These are phyloP conservation scores for Malbranchea zuffiana DNA, from an alignment of 2,329 filamentous ascomycete species.

Conservation along the genomic window DNA sequence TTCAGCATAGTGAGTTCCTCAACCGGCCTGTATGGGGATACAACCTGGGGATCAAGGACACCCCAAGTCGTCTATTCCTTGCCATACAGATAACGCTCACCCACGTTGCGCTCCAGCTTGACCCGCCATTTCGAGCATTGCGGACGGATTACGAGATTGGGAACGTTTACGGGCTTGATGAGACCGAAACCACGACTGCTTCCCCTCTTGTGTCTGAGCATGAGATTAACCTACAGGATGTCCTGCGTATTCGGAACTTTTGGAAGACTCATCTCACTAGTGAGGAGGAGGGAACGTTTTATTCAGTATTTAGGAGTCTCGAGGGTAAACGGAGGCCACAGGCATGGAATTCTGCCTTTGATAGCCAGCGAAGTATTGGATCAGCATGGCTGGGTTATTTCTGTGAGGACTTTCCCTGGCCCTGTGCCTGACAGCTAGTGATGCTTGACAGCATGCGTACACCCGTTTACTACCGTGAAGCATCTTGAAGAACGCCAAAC, in stretches of 20 bases:
- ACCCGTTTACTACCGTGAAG: slow-evolving; percentile 22
- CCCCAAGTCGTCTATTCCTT: slow-evolving; percentile 14
- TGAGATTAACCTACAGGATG: slow-evolving; percentile 20
- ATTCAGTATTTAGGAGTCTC: slow-evolving; percentile 18
- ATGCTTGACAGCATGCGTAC: slow-evolving; percentile 25
- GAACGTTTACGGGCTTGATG: slow-evolving; percentile 20
- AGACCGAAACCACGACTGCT: not conserved
- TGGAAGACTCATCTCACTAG: slow-evolving; percentile 33
- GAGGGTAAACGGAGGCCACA: slow-evolving; percentile 16
- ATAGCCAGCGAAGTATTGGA: slow-evolving; percentile 10
- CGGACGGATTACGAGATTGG: slow-evolving; percentile 26
- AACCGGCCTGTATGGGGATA: slow-evolving; percentile 2
- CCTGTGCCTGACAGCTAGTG: not conserved
- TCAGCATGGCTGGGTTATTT: slow-evolving; percentile 26
- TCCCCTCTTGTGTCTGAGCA: slow-evolving; percentile 15
- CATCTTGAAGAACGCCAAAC: slow-evolving; percentile 25
- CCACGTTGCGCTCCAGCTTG: slow-evolving; percentile 25
- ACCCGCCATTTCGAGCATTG: slow-evolving; percentile 17
- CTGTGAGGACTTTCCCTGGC: slow-evolving; percentile 13
- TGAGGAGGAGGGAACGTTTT: slow-evolving; percentile 20
- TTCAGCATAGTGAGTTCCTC: slow-evolving; percentile 3
- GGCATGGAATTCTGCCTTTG: slow-evolving; percentile 12
- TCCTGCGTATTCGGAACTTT: slow-evolving; percentile 34
- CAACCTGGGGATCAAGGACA: not conserved
- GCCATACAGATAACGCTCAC: slow-evolving; percentile 24